These are phyloP conservation scores for Entelexis paramagnoliae DNA, from an alignment of 1,139 yeast species.

Conservation along the genomic window DNA sequence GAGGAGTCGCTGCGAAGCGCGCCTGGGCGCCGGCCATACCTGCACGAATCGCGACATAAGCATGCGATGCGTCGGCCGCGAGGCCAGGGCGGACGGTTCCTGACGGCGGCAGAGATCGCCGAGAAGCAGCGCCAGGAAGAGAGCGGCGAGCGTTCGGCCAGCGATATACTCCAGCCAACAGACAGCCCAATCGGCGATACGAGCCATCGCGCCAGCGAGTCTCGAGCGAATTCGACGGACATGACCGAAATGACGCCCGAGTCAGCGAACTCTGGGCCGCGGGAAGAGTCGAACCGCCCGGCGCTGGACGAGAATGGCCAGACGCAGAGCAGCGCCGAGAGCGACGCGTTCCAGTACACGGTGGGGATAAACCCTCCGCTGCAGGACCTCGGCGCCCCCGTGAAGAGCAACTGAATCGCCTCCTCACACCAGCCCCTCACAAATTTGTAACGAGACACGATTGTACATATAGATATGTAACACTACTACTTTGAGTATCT, in stretches of 20 bases:
- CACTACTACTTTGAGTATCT: background rate
- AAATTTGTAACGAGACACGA: constrained; percentile 3
- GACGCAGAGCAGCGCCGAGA: background rate
- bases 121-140: constrained; percentile 34
- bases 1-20: constrained; percentile 84
- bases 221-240: background rate
- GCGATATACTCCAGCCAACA: background rate
- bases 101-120: constrained; percentile 94
- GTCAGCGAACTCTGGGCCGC: background rate
- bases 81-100: constrained; percentile 95
- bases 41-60: constrained; percentile 95
- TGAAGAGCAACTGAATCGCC: background rate
- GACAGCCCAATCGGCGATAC: background rate
- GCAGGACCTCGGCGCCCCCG: constrained; percentile 2
- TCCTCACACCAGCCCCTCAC: background rate
- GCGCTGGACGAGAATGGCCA: background rate
- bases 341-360: constrained; percentile 1
- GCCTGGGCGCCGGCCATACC: constrained; percentile 82
- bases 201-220: background rate
- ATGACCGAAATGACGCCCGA: background rate
- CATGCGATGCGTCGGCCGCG: constrained; percentile 99
- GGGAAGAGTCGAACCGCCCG: background rate
- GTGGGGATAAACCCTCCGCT: background rate
- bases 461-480: constrained; percentile 3
- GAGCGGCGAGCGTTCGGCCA: background rate